Percentiles rank a stretch among this genome's conserved stretches.
Evolutionary conservation across 192 early-diverging fungal genomes (phyloP).

Genomic region (Entophlyctis helioformis): DNA sequence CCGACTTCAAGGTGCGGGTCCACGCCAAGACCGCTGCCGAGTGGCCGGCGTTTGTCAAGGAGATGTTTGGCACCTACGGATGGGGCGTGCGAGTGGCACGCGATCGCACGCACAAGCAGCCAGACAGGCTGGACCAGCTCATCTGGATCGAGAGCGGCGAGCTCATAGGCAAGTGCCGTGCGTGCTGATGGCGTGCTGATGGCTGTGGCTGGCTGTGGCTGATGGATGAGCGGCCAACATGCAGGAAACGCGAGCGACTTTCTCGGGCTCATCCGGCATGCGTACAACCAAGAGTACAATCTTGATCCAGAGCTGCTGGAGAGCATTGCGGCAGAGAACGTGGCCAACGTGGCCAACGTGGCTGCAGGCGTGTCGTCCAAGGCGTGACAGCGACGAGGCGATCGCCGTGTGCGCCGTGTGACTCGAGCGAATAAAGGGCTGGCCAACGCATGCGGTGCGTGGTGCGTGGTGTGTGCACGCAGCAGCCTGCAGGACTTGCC

Average conservation of each 20-base stretch:
- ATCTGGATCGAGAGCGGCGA: constrained; percentile 13
- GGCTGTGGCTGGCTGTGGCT: neutral
- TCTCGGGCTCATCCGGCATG: constrained; percentile 1
- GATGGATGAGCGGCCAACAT: neutral
- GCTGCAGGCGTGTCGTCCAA: neutral
- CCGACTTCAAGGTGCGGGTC: constrained; percentile 6
- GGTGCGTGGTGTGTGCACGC: neutral
- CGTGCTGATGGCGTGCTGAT: neutral
- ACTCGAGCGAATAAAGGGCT: too few relatives aligned
- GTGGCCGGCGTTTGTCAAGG: constrained; percentile 1
- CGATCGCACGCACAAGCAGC: constrained; percentile 5
- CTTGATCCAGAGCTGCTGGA: neutral
- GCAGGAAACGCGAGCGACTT: neutral
- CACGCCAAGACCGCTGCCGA: constrained; percentile 1
- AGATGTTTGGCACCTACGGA: constrained; percentile 1
- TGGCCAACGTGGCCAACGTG: neutral
- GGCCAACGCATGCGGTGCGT: too few relatives aligned
- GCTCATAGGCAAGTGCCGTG: constrained; percentile 5
- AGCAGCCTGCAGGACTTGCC: neutral
- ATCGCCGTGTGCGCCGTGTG: too few relatives aligned
- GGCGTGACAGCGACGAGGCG: neutral
- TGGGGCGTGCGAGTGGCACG: constrained; percentile 6
- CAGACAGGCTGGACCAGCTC: constrained; percentile 2
- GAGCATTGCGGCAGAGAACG: constrained; percentile 2
- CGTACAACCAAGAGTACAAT: constrained; percentile 5